Conservation (phyloP, 768 basidiomycete genomes). For the Cystofilobasidium macerans region DNA sequence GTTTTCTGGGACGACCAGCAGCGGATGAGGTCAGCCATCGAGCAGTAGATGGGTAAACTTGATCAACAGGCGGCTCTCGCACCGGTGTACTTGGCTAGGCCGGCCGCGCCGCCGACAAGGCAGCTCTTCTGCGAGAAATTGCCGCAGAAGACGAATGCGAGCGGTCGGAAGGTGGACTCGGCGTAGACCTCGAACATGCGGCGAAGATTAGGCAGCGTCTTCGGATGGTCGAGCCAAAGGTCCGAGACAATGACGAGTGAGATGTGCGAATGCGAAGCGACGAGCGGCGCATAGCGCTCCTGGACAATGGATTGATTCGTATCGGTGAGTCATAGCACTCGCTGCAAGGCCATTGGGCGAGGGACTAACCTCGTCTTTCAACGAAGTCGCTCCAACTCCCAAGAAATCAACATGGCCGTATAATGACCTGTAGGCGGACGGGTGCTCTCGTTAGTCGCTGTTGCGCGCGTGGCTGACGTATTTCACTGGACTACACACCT, state of each 20-base stretch:
- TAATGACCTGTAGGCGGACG: conserved; percentile 52
- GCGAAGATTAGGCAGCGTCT: conserved; percentile 64
- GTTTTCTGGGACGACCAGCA: conserved; percentile 30
- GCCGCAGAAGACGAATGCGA: conserved; percentile 81
- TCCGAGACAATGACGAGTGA: conserved; percentile 92
- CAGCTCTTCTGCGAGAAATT: conserved; percentile 75
- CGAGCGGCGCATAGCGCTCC: conserved; percentile 37
- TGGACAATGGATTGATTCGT: too few relatives aligned
- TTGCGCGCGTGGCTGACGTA: background rate
- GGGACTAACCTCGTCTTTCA: conserved; percentile 79
- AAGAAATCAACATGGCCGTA: conserved; percentile 96
- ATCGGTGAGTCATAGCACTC: too few relatives aligned
- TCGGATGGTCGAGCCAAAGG: conserved; percentile 84
- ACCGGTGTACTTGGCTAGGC: conserved; percentile 80
- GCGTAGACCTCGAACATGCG: conserved; percentile 62
- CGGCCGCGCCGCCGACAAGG: conserved; percentile 61
- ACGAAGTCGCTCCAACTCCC: conserved; percentile 81
- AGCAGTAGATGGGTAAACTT: too few relatives aligned
- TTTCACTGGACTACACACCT: conserved; percentile 45
- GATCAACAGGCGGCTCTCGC: too few relatives aligned
- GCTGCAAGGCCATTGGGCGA: too few relatives aligned
- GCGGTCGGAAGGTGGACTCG: conserved; percentile 75
- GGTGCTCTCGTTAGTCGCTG: conserved; percentile 15
- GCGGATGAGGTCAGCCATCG: background rate
- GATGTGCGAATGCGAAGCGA: conserved; percentile 45